A percentile compares a stretch with the other conserved stretches of the same genome.
phyloP scores from a whole-genome alignment of 371 early-diverging fungal genomes.

The Phascolomyces articulosus region DNA sequence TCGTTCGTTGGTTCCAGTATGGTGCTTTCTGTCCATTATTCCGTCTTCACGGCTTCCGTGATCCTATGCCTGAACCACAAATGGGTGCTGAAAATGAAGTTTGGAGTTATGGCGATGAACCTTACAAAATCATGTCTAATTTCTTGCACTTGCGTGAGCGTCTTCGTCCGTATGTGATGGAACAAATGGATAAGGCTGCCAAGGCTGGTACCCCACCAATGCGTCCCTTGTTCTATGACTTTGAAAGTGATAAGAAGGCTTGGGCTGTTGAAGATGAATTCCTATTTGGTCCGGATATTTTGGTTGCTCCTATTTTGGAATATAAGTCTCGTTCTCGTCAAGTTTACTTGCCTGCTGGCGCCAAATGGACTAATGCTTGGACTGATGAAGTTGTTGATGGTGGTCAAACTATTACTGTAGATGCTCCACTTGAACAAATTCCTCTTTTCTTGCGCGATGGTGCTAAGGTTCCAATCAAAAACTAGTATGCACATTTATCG shows the following conservation, averaged over 20 bases:
- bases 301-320: slow-evolving; percentile 40
- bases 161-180: slow-evolving; percentile 21
- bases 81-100: slow-evolving; percentile 21
- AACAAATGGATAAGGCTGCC: slow-evolving; percentile 20
- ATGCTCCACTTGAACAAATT: slow-evolving; percentile 43
- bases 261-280: slow-evolving; percentile 39
- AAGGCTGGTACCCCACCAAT: slow-evolving; percentile 48
- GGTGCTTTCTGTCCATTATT: slow-evolving; percentile 23
- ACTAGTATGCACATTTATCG: too few relatives aligned
- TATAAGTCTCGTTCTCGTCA: slow-evolving; percentile 38
- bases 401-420: slow-evolving; percentile 32
- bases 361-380: slow-evolving; percentile 47
- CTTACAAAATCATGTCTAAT: slow-evolving; percentile 15
- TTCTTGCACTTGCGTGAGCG: slow-evolving; percentile 21
- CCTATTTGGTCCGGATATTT: slow-evolving; percentile 34
- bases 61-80: slow-evolving; percentile 15
- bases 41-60: slow-evolving; percentile 27
- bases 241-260: slow-evolving; percentile 36
- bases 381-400: slow-evolving; percentile 36
- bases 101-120: slow-evolving; percentile 22
- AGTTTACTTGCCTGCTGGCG: slow-evolving; percentile 43
- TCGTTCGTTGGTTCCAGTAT: slow-evolving; percentile 28
- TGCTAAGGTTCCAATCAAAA: slow-evolving; percentile 14
- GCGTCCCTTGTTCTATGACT: slow-evolving; percentile 52
- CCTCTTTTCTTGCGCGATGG: slow-evolving; percentile 42